These are phyloP conservation scores for Mycena haematopus DNA, from an alignment of 768 basidiomycete genomes.

Conservation along the genomic window DNA sequence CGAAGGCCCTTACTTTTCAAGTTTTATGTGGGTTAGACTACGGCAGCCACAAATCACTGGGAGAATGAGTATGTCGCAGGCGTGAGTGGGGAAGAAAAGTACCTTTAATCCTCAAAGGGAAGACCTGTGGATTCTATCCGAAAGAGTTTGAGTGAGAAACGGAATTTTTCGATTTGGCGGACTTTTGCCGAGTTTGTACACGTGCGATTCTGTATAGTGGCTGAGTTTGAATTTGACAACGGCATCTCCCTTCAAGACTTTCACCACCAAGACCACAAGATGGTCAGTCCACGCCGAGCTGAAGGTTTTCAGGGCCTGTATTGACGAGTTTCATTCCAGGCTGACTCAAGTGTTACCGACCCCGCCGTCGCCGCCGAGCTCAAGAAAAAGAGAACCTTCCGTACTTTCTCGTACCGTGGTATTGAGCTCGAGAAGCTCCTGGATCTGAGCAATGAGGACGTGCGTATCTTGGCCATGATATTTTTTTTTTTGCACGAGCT, in stretches of 20 bases:
- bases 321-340: conserved; percentile 47
- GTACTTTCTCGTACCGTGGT: conserved; percentile 98
- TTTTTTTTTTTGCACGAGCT: conserved; percentile 1
- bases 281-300: conserved; percentile 10
- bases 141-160: conserved; percentile 43
- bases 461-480: conserved; percentile 47
- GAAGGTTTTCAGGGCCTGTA: not conserved
- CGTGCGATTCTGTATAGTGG: no score
- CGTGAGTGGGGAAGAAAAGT: conserved; percentile 13
- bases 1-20: conserved; percentile 46
- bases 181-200: not conserved
- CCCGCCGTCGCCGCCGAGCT: conserved; percentile 93
- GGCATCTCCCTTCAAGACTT: conserved; percentile 22
- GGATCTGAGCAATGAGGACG: conserved; percentile 95
- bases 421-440: conserved; percentile 98
- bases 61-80: conserved; percentile 1
- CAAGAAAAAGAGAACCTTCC: conserved; percentile 99
- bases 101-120: conserved; percentile 91
- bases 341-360: conserved; percentile 86
- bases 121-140: conserved; percentile 95
- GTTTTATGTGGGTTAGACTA: conserved; percentile 38
- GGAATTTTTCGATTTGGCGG: conserved; percentile 20
- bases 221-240: no score
- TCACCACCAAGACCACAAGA: conserved; percentile 47
- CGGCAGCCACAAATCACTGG: conserved; percentile 95